Conservation (phyloP, 192 early-diverging fungal genomes). For the Piromyces sp. region DNA sequence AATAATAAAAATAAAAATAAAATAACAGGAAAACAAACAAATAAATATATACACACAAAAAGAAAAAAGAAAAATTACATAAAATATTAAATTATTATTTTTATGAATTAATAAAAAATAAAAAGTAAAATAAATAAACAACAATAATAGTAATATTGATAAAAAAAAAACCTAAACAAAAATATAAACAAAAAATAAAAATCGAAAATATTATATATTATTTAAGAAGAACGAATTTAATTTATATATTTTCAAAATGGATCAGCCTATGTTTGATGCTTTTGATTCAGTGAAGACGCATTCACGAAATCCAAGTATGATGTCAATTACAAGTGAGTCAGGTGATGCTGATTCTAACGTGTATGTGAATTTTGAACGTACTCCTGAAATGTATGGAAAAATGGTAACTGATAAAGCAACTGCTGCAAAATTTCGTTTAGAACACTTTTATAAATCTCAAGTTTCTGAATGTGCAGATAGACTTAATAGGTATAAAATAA, state of each 20-base stretch:
- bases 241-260: background rate
- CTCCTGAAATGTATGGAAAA: background rate
- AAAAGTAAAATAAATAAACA: too few species aligned
- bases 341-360: background rate
- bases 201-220: too few species aligned
- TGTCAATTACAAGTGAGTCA: background rate
- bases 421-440: slow-evolving; percentile 75
- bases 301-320: background rate
- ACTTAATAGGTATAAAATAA: slow-evolving; percentile 5
- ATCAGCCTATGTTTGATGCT: background rate
- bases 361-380: background rate
- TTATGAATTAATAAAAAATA: background rate
- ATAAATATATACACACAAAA: too few species aligned
- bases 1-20: too few species aligned
- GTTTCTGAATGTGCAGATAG: slow-evolving; percentile 75
- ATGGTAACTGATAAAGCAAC: slow-evolving; percentile 49
- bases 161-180: too few species aligned
- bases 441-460: slow-evolving; percentile 79
- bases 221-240: background rate
- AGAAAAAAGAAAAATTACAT: too few species aligned
- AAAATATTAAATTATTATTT: too few species aligned
- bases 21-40: too few species aligned
- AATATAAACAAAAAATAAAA: too few species aligned
- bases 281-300: background rate
- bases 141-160: too few species aligned